These are phyloP conservation scores for Aspergillus ustus DNA, from an alignment of 2,329 filamentous ascomycete genomes.

Conservation along the genomic window DNA sequence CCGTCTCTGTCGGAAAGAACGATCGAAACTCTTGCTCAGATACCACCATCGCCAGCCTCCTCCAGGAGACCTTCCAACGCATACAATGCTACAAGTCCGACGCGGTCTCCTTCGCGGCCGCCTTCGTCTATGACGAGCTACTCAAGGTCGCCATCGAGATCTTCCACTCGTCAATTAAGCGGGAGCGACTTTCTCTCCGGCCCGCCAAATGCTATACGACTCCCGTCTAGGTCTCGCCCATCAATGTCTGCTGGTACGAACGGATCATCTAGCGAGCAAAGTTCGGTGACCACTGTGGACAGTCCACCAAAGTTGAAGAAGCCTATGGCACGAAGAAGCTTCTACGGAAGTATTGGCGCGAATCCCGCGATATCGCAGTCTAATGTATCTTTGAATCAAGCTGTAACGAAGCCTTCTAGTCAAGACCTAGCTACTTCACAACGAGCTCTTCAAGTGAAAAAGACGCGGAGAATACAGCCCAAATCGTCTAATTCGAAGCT, in stretches of 20 bases:
- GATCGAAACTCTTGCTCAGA: slow-evolving; percentile 77
- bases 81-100: slow-evolving; percentile 67
- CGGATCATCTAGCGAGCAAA: slow-evolving; percentile 22
- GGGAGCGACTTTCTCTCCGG: slow-evolving; percentile 56
- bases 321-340: slow-evolving; percentile 27
- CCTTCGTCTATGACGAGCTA: slow-evolving; percentile 61
- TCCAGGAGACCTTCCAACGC: slow-evolving; percentile 72
- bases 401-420: slow-evolving; percentile 61
- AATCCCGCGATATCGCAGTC: slow-evolving; percentile 54
- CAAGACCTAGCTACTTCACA: slow-evolving; percentile 33
- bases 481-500: slow-evolving; percentile 36
- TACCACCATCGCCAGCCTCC: slow-evolving; percentile 77
- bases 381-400: slow-evolving; percentile 58
- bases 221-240: slow-evolving; percentile 39
- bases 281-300: slow-evolving; percentile 19
- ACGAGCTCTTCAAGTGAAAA: slow-evolving; percentile 46
- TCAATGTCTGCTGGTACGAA: slow-evolving; percentile 28
- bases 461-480: slow-evolving; percentile 41
- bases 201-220: slow-evolving; percentile 36
- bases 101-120: slow-evolving; percentile 66
- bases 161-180: slow-evolving; percentile 55
- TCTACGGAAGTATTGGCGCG: slow-evolving; percentile 51
- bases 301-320: slow-evolving; percentile 31
- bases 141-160: slow-evolving; percentile 43
- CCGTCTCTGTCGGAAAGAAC: slow-evolving; percentile 74